These are phyloP conservation scores for Thinopyrum elongatum DNA, from an alignment of 176 grass and related monocot genomes.

Conservation along the genomic window DNA sequence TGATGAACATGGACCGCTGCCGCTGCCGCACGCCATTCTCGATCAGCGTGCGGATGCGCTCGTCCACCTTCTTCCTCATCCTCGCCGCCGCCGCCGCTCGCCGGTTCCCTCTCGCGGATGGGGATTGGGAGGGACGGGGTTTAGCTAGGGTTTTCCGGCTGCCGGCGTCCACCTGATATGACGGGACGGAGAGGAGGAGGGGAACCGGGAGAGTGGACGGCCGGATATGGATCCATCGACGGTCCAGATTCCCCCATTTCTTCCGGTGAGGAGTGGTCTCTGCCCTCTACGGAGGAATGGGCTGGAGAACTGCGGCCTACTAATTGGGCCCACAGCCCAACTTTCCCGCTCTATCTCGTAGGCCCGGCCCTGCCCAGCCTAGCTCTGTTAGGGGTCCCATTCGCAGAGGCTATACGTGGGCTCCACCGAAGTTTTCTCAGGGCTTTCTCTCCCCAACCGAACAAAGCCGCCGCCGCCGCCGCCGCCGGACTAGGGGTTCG, in stretches of 20 bases:
- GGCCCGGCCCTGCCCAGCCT: too few relatives aligned
- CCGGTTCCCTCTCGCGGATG: background rate
- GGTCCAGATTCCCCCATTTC: background rate
- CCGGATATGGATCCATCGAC: background rate
- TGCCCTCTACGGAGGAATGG: background rate
- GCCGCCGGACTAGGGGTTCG: background rate
- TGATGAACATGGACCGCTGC: conserved; percentile 89
- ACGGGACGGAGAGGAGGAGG: background rate
- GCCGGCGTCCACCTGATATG: background rate
- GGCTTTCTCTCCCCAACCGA: background rate
- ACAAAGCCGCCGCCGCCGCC: background rate
- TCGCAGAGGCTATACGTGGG: background rate
- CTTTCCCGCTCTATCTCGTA: background rate
- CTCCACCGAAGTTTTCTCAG: background rate
- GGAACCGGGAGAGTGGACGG: background rate
- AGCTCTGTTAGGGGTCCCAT: background rate
- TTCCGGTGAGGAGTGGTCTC: background rate
- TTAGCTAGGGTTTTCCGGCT: conserved; percentile 39
- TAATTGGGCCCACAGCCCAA: background rate
- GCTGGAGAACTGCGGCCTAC: background rate
- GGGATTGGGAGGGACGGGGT: background rate
- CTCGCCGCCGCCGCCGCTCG: background rate
- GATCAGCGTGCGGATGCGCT: conserved; percentile 82
- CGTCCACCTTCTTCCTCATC: conserved; percentile 99
- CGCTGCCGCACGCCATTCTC: conserved; percentile 78